phyloP scores from a whole-genome alignment of 2,329 filamentous ascomycete species.

The Xylaria sp. region DNA sequence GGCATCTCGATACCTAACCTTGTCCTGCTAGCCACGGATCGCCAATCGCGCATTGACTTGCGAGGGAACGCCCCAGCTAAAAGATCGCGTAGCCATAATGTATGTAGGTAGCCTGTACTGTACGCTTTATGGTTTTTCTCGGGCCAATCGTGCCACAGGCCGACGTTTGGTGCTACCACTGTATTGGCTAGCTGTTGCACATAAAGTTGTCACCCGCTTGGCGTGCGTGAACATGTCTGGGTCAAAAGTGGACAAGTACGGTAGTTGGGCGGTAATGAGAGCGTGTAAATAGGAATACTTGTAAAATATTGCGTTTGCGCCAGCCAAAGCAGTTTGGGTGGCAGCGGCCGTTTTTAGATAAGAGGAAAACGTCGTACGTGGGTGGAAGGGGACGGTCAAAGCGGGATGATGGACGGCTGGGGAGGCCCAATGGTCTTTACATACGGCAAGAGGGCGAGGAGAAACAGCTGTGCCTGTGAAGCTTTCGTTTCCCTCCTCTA shows the following conservation, averaged over 20 bases:
- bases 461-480: background rate
- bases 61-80: background rate
- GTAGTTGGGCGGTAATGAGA: background rate
- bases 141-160: background rate
- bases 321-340: background rate
- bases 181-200: background rate
- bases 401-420: background rate
- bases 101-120: too few species aligned
- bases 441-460: background rate
- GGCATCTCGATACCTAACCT: background rate
- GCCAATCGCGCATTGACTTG: background rate
- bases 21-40: background rate
- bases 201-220: background rate
- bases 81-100: background rate
- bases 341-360: background rate
- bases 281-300: background rate
- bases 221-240: background rate
- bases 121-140: background rate
- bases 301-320: background rate
- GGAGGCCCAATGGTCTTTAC: background rate
- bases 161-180: background rate
- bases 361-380: too few species aligned
- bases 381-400: background rate
- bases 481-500: background rate
- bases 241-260: background rate